These are phyloP conservation scores for Davidsoniella neocaledoniae DNA, from an alignment of 2,329 filamentous ascomycete genomes.

Conservation along the genomic window DNA sequence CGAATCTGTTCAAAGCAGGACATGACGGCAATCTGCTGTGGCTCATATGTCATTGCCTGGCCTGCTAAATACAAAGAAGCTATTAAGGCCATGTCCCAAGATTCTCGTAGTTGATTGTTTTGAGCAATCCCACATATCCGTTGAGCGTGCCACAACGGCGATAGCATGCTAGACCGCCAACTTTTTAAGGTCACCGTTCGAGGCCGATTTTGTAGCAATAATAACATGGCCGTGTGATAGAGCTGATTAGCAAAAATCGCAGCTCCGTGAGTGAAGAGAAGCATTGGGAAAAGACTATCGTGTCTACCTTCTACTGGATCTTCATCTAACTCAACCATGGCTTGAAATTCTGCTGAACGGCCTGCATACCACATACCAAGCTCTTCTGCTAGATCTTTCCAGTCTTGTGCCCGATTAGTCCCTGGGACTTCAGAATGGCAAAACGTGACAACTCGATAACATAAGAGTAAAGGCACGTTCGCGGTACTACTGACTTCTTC, in stretches of 20 bases:
- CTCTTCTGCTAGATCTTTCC: constrained; percentile 19
- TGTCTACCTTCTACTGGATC: constrained; percentile 16
- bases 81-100: constrained; percentile 32
- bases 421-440: constrained; percentile 15
- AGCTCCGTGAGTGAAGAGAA: constrained; percentile 24
- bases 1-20: constrained; percentile 23
- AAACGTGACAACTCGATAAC: constrained; percentile 21
- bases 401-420: constrained; percentile 16
- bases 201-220: constrained; percentile 34
- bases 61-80: constrained; percentile 29
- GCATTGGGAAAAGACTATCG: constrained; percentile 19
- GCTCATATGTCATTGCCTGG: constrained; percentile 29
- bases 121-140: constrained; percentile 32
- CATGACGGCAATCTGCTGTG: constrained; percentile 28
- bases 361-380: constrained; percentile 20
- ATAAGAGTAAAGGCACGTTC: constrained; percentile 19
- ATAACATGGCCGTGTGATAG: constrained; percentile 37
- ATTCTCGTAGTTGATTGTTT: constrained; percentile 27
- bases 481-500: background rate
- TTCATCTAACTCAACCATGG: constrained; percentile 14
- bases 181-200: constrained; percentile 22
- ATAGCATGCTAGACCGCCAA: constrained; percentile 20
- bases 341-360: constrained; percentile 20
- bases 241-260: constrained; percentile 35
- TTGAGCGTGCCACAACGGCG: constrained; percentile 31